Base-by-base conservation (phyloP, 2,329 filamentous ascomycete genomes). In the Diplodia scrobiculata region DNA sequence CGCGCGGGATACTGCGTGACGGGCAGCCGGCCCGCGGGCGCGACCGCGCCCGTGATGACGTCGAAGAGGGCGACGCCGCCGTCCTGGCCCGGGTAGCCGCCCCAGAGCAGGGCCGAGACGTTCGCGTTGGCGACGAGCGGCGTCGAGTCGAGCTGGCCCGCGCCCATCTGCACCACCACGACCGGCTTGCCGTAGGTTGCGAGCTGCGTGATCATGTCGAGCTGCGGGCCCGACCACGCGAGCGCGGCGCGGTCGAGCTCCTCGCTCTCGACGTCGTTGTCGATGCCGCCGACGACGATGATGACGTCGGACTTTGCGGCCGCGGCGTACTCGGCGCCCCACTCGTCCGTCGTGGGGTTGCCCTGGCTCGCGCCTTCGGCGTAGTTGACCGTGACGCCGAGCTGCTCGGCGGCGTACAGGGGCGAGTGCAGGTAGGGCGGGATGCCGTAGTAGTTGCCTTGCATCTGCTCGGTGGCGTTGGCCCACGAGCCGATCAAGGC, bases 401-500 rank as follows among this genome's bases (percentile, higher is more conserved):
- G 78, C 25, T 80, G 73, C 45, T 82, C 71, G 9, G 84, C 81
- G 11, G 86, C 84, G 34, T 79, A 81, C 0, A 85, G 76, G 0
- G 86, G 86, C 3, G 80, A 82, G 68, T 80, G 81, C 2, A 84
- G 76, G 73, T 84, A 88, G 0, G 85, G 84, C 0, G 87, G 80
- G 2, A 79, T 74, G 32, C 86, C 86, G 66, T 72, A 79, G 74
- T 89, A 89, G 70, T 85, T 86, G 0, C 58, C 58, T 60, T 84
- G 84, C 77, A 89, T 81, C 67, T 87, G 81, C 4, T 75, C 77
- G 0, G 84, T 84, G 6, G 83, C 83, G 62, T 85, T 85, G 2
- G 83, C 85, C 81, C 85, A 88, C 54, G 81, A 81, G 0, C 86
- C 86, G 32, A 89, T 77, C 51, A 89, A 75, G 0, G 84, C 86